These are phyloP conservation scores for Diaporthe sp. DNA, from an alignment of 2,329 filamentous ascomycete species.

Conservation along the genomic window DNA sequence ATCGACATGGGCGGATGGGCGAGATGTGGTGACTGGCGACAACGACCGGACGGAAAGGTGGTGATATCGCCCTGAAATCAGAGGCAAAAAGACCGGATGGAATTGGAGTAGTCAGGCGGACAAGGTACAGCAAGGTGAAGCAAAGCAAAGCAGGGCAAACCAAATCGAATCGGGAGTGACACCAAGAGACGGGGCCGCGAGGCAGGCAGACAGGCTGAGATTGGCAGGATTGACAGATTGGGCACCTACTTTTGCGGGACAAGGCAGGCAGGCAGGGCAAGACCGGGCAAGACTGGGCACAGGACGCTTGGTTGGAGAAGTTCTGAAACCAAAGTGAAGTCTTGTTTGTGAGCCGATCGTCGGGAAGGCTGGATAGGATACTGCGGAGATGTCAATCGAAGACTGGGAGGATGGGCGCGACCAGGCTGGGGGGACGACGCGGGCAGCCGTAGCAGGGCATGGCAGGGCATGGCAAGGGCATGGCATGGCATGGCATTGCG, in stretches of 20 bases:
- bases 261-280: neutral
- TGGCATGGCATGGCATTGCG: neutral
- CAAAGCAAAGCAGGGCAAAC: neutral
- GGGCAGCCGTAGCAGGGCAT: neutral
- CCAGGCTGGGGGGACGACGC: neutral
- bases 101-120: conserved; percentile 8
- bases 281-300: neutral
- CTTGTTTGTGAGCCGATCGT: conserved; percentile 21
- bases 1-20: neutral
- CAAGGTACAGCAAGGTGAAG: neutral
- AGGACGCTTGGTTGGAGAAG: neutral
- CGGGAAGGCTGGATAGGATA: conserved; percentile 3
- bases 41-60: neutral
- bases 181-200: neutral
- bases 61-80: conserved; percentile 12
- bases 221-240: neutral
- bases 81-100: conserved; percentile 1
- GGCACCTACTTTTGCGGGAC: neutral
- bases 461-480: neutral
- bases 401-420: conserved; percentile 1
- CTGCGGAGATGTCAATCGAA: conserved; percentile 17
- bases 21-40: neutral
- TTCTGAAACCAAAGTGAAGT: conserved; percentile 5
- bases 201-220: conserved; percentile 18
- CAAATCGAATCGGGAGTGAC: neutral